phyloP scores from a whole-genome alignment of 1,284 basidiomycete genomes.

The Gastroboletus turbinatus region DNA sequence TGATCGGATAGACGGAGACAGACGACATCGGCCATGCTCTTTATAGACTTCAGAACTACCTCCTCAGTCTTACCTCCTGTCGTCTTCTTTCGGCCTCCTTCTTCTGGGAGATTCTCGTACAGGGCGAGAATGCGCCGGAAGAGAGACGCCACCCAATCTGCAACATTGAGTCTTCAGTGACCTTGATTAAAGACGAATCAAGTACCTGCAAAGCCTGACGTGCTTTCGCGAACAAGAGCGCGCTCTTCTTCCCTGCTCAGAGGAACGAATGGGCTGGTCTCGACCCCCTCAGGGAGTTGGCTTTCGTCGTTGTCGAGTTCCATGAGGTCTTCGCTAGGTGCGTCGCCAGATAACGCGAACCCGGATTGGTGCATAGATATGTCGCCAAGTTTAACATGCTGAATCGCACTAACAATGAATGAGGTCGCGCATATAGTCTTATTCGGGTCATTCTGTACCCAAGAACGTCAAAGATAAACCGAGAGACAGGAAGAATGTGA shows the following conservation, averaged over 20 bases:
- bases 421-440: slow-evolving; percentile 86
- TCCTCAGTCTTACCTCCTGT: slow-evolving; percentile 90
- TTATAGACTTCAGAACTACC: slow-evolving; percentile 77
- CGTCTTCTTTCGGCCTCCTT: slow-evolving; percentile 78
- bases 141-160: slow-evolving; percentile 89
- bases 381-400: slow-evolving; percentile 84
- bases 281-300: slow-evolving; percentile 55
- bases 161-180: slow-evolving; percentile 7
- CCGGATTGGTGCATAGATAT: slow-evolving; percentile 62
- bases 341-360: slow-evolving; percentile 50
- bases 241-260: slow-evolving; percentile 74
- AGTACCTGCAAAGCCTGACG: slow-evolving; percentile 74
- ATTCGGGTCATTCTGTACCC: slow-evolving; percentile 79
- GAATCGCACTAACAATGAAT: slow-evolving; percentile 77
- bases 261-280: slow-evolving; percentile 46
- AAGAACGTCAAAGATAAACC: slow-evolving; percentile 3
- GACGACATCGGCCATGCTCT: slow-evolving; percentile 81
- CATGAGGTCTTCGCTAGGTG: slow-evolving; percentile 55
- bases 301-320: slow-evolving; percentile 46
- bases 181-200: slow-evolving; percentile 12
- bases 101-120: slow-evolving; percentile 93
- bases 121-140: slow-evolving; percentile 85
- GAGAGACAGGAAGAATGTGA: slow-evolving; percentile 5
- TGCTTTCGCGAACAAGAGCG: slow-evolving; percentile 72
- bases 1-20: slow-evolving; percentile 87